Conservation (phyloP, 352 stramenopile genomes). For the Pythium biforme region DNA sequence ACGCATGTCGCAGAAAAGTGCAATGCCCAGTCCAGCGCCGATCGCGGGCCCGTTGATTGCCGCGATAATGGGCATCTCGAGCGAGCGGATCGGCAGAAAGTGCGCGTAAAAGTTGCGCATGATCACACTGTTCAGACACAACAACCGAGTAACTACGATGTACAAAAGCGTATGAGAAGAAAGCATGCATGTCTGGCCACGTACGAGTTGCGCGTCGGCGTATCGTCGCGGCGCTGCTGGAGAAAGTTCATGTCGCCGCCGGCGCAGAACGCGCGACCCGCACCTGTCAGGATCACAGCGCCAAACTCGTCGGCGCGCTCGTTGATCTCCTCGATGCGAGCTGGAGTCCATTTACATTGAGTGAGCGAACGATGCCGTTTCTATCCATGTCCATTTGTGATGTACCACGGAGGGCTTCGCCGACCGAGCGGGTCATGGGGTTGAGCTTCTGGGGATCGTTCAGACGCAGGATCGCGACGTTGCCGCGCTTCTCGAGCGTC, state of each 20-base stretch:
- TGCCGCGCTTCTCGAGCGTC: conserved; percentile 48
- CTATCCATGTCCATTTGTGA: not conserved
- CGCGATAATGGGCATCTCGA: conserved; percentile 81
- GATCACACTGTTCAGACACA: conserved; percentile 31
- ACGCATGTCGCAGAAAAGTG: conserved; percentile 81
- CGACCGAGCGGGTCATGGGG: conserved; percentile 85
- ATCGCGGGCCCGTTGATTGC: conserved; percentile 86
- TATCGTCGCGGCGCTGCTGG: conserved; percentile 49
- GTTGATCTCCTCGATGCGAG: conserved; percentile 52
- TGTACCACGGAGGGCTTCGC: conserved; percentile 50
- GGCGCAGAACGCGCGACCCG: conserved; percentile 80
- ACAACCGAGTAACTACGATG: not conserved
- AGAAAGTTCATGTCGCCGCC: conserved; percentile 87
- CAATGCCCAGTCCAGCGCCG: conserved; percentile 75
- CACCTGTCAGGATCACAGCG: conserved; percentile 75
- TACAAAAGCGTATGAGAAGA: not conserved
- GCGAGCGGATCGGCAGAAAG: conserved; percentile 76
- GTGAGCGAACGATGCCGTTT: not conserved
- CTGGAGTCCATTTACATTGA: conserved; percentile 9
- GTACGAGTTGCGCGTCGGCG: conserved; percentile 73
- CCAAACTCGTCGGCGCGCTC: conserved; percentile 46
- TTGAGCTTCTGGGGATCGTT: conserved; percentile 86
- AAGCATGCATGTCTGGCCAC: no score
- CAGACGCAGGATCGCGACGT: conserved; percentile 54
- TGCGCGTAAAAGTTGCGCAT: conserved; percentile 86